Base-by-base conservation (phyloP, 352 stramenopile species). In the Achlya hypogyna region DNA sequence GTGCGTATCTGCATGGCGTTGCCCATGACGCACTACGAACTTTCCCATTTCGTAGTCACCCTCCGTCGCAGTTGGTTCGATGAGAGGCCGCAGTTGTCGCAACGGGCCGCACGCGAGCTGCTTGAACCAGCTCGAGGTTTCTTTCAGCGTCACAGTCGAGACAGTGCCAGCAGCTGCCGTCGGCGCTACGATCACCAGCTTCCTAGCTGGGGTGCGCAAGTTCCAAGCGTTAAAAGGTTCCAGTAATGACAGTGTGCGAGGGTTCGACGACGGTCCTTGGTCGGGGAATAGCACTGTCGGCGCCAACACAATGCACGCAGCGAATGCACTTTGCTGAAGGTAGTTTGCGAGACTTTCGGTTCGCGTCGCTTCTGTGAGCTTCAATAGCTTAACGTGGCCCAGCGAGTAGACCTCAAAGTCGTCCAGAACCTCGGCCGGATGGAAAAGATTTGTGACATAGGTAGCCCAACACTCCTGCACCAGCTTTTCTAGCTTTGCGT, bases 81-180 rank as follows among this genome's bases (percentile, higher is more conserved):
- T 9, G 38, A 45, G 38, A 3, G 38, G 38, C 6, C 38, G 38
- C 6, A 10, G 38, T 45, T 45, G 38, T 9, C 69, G 51, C n/a
- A 74, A 23, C 1, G 78, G 70, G 5, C 78, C 78, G 2, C 78
- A 86, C 0, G 81, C n/a, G n/a, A 78, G 53, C 43, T 85, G 75
- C 4, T 35, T 52, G 6, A 85, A 72, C 4, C 53, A 66, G 6
- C 80, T 53, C 20, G 53, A 75, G 23, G 74, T 82, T 38, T 79
- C 71, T 35, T 77, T 78, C 2, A 84, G 29, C 16, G 49, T 73
- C 35, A 84, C 27, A 9, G 38, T 45, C 38, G 38, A 45, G 2
- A 18, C n/a, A n/a, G 38, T 18, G 12, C 38, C 38, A 10, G 38
- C 38, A 9, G 12, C 38, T 10, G 14, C 12, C 2, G 38, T 45